A percentile compares a stretch with the other conserved stretches of the same genome.
Evolutionary conservation across 345 rosid genomes (phyloP).

Genomic region (Ceriops zippeliana): DNA sequence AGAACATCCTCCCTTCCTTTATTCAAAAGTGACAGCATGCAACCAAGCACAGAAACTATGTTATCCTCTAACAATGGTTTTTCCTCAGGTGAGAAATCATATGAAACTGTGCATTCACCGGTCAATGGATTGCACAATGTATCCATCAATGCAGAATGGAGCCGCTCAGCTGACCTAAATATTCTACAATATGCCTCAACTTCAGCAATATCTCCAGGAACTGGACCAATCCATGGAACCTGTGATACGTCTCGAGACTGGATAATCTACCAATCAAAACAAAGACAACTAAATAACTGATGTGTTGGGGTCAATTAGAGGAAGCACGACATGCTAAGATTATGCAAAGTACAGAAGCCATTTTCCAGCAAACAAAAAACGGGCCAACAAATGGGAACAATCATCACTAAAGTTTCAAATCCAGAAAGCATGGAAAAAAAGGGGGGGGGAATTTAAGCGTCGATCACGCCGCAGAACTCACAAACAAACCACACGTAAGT

Average conservation of each 20-base stretch:
- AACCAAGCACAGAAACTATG: constrained; percentile 88
- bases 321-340: neutral
- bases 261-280: constrained; percentile 33
- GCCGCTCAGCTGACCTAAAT: constrained; percentile 77
- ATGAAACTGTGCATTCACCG: constrained; percentile 77
- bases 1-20: constrained; percentile 90
- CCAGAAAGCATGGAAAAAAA: no score
- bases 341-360: no score
- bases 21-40: constrained; percentile 76
- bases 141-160: constrained; percentile 86
- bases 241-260: constrained; percentile 62
- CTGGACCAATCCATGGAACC: constrained; percentile 84
- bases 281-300: constrained; percentile 16
- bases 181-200: constrained; percentile 95
- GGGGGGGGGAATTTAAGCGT: no score
- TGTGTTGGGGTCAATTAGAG: neutral
- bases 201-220: constrained; percentile 97
- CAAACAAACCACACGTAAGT: no score
- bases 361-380: neutral
- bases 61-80: constrained; percentile 85
- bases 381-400: no score
- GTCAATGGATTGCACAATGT: constrained; percentile 91
- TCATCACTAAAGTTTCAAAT: no score
- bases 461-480: no score
- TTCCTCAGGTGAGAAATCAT: constrained; percentile 73